Conservation (phyloP, 495 filamentous ascomycete genomes). For the Penicillium cataractarum region DNA sequence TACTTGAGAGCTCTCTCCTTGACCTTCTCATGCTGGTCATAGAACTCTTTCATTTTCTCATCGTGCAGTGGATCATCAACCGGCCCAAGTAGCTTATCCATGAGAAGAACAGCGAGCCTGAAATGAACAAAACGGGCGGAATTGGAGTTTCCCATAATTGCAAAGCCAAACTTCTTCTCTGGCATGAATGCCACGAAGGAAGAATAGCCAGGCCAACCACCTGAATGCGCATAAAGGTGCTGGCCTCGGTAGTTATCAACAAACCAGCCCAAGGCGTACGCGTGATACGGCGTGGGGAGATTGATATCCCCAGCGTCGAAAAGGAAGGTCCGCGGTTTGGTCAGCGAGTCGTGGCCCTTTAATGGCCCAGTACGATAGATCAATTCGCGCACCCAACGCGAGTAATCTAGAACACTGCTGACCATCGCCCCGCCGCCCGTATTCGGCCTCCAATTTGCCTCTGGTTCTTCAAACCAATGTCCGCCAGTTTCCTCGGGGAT, state of each 20-base stretch:
- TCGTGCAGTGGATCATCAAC: neutral
- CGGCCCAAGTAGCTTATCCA: slow-evolving; percentile 18
- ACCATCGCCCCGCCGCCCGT: slow-evolving; percentile 56
- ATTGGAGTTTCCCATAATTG: slow-evolving; percentile 45
- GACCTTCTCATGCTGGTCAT: slow-evolving; percentile 1
- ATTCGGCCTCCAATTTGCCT: slow-evolving; percentile 34
- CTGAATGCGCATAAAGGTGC: slow-evolving; percentile 45
- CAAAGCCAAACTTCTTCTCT: slow-evolving; percentile 46
- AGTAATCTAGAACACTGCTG: slow-evolving; percentile 56
- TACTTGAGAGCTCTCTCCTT: slow-evolving; percentile 1
- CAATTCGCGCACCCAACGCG: slow-evolving; percentile 50
- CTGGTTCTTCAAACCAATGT: slow-evolving; percentile 16
- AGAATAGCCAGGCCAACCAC: slow-evolving; percentile 50
- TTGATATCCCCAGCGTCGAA: slow-evolving; percentile 17
- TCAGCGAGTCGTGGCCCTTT: slow-evolving; percentile 41
- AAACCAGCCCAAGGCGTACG: slow-evolving; percentile 52
- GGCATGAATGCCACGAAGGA: slow-evolving; percentile 52
- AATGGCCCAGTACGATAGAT: slow-evolving; percentile 36
- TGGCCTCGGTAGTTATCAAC: slow-evolving; percentile 47
- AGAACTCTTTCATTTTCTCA: slow-evolving; percentile 11
- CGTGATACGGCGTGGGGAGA: slow-evolving; percentile 19
- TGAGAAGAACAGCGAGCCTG: slow-evolving; percentile 10
- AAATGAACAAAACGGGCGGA: slow-evolving; percentile 7
- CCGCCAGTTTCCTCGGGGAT: slow-evolving; percentile 12
- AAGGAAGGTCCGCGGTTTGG: slow-evolving; percentile 38